A percentile compares a stretch with the other conserved stretches of the same genome.
Evolutionary conservation across 2,329 filamentous ascomycete genomes (phyloP).

Genomic region (Xylariaceae sp.): DNA sequence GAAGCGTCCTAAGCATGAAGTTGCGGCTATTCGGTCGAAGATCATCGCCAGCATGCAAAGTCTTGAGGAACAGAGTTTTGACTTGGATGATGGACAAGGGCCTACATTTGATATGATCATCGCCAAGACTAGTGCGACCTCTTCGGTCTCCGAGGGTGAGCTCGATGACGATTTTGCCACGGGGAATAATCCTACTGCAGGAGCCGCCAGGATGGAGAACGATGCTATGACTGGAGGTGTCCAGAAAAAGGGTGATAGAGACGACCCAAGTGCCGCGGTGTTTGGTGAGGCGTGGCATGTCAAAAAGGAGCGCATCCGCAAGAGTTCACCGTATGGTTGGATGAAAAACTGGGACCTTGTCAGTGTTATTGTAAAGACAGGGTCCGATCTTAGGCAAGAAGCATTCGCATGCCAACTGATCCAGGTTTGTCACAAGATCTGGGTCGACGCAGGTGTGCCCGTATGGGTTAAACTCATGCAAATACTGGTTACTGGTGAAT

Average conservation of each 20-base stretch:
- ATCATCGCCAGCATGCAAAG: conserved; percentile 92
- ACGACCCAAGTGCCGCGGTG: conserved; percentile 83
- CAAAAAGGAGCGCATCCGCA: conserved; percentile 83
- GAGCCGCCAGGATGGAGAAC: conserved; percentile 85
- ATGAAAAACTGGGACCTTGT: conserved; percentile 91
- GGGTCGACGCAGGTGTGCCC: conserved; percentile 73
- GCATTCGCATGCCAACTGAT: conserved; percentile 88
- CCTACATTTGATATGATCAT: conserved; percentile 86
- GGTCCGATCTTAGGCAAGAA: conserved; percentile 81
- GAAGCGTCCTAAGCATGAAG: conserved; percentile 79
- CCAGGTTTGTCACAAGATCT: conserved; percentile 80
- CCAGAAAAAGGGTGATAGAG: conserved; percentile 79
- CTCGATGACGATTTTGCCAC: conserved; percentile 50
- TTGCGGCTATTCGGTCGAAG: conserved; percentile 82
- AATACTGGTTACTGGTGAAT: conserved; percentile 84
- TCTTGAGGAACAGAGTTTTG: conserved; percentile 83
- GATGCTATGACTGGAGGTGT: conserved; percentile 86
- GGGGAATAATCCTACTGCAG: conserved; percentile 70
- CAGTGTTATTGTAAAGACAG: conserved; percentile 87
- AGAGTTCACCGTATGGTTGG: conserved; percentile 84
- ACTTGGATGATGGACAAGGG: conserved; percentile 71
- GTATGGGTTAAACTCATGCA: conserved; percentile 93
- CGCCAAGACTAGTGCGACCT: conserved; percentile 66
- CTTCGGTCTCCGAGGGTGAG: conserved; percentile 47
- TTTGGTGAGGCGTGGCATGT: conserved; percentile 87